Evolutionary conservation across 192 early-diverging fungal genomes (phyloP), one percentile per base, ranked within the genome.

Genomic region (Kickxella alabastrina): DNA sequence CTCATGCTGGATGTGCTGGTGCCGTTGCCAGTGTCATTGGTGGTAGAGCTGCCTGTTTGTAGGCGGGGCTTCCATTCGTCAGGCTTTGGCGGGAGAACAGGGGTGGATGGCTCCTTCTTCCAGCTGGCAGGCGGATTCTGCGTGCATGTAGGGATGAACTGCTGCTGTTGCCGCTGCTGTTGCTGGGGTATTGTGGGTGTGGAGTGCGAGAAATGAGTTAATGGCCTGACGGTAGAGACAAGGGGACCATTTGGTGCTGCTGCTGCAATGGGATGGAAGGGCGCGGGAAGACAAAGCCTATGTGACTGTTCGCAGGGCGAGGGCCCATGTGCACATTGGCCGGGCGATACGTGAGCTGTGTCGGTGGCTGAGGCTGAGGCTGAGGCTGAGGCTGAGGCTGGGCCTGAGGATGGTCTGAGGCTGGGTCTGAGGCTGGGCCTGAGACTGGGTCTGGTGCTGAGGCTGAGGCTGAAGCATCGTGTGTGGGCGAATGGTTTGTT

Each of bases 61-160:
- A n/a, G n/a, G n/a, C n/a, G n/a, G n/a, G 51, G 36, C 43, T 63
- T 62, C 59, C 58, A 58, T 25, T 62, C 70, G 17, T 62, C 70
- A 12, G 70, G 70, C 48, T 74, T 74, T 47, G 70, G 70, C 26
- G 70, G 70, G 18, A 73, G 58, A 22, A 49, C 54, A 15, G 52
- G 53, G 43, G 19, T 9, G 36, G 28, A 22, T 26, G 43, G 48
- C 29, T 35, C 35, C 34, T 42, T 31, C 15, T 40, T 15, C 39
- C 39, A 40, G 39, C 39, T 40, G 39, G 39, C 39, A 24, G 43
- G 23, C 4, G 22, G 43, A 3, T 19, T 14, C 1, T 19, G 10
- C 2, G 43, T 24, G 4, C 24, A 44, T 5, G 43, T 1, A 13
- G 5, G 4, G 23, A n/a, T n/a, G n/a, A n/a, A n/a, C n/a, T n/a